Base-by-base conservation (phyloP, 768 basidiomycete species). In the Terana coerulea region DNA sequence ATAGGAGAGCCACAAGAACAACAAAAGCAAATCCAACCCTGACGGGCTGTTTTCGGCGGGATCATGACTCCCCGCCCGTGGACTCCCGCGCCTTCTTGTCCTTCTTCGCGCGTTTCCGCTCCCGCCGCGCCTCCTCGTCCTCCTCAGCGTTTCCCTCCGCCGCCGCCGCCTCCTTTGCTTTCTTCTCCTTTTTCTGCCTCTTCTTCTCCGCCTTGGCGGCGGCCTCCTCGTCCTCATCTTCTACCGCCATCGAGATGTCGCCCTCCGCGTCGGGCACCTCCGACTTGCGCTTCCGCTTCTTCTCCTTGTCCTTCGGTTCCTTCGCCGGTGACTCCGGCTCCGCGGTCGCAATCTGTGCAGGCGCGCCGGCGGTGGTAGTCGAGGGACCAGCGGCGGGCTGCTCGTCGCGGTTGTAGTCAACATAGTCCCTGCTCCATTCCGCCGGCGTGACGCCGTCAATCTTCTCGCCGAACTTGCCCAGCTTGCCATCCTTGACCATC, bases 401-500 rank as follows among this genome's bases (percentile, higher is more conserved):
- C 69, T 74, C 48, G n/a, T 87, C 87, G 40, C 88, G 84, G 56
- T 78, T 86, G 69, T 95, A 98, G 67, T 99, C 97, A 47, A 95
- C 80, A 66, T 99, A 98, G 63, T 92, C 91, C 53, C 84, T 80
- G 62, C 79, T 89, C 97, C 97, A 98, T 47, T 88, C 84, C 12
- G 83, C 73, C 17, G 97, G 97, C 0, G 97, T 99, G 39, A 85
- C 80, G 35, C 90, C 88, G 1, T 88, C 83, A 45, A 91, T 79
- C 62, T 88, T 86, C 68, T 95, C 86, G 19, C 97, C 97, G 66
- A 93, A 88, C 71, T 92, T 98, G 62, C 94, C 89, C 45, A 99
- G 83, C 68, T 93, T 91, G 42, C 95, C 95, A n/a, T 92, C 92
- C 75, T 95, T 97, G 57, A 97, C 84, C 81, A 99, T 77, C 70